phyloP scores from a whole-genome alignment of 495 filamentous ascomycete species.

The Friedmanniomyces endolithicus region DNA sequence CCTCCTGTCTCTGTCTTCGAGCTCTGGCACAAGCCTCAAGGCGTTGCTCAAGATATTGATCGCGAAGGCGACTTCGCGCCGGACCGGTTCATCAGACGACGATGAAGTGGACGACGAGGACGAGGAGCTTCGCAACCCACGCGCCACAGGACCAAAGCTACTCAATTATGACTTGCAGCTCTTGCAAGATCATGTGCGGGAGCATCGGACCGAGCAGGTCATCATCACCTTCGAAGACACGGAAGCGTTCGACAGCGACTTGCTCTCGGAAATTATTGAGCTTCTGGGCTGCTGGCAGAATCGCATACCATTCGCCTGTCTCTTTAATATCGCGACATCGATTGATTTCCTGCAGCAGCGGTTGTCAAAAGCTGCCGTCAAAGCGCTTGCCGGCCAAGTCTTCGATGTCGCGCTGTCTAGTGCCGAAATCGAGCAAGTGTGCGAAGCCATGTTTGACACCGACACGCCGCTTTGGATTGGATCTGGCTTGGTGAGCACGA shows the following conservation, averaged over 20 bases:
- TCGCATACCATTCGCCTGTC: conserved; percentile 54
- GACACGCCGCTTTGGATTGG: conserved; percentile 55
- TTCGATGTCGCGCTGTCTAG: conserved; percentile 74
- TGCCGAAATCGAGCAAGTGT: conserved; percentile 65
- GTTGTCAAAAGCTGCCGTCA: conserved; percentile 60
- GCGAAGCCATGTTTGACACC: conserved; percentile 50
- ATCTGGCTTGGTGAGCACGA: conserved; percentile 43
- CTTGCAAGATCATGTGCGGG: conserved; percentile 53
- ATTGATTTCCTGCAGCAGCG: conserved; percentile 78
- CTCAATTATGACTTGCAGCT: conserved; percentile 86
- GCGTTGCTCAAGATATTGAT: conserved; percentile 72
- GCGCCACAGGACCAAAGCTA: conserved; percentile 48
- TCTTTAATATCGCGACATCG: conserved; percentile 86
- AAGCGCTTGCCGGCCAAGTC: conserved; percentile 57
- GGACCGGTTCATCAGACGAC: conserved; percentile 31
- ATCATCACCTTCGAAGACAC: conserved; percentile 77
- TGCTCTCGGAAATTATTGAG: conserved; percentile 65
- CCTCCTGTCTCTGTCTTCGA: conserved; percentile 58
- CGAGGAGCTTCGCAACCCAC: conserved; percentile 38
- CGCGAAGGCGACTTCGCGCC: conserved; percentile 51
- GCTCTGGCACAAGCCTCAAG: conserved; percentile 73
- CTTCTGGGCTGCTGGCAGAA: conserved; percentile 53
- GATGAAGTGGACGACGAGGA: conserved; percentile 34
- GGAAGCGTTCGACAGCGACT: conserved; percentile 74
- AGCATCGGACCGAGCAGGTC: conserved; percentile 45